These are phyloP conservation scores for Herpetomonas samuelpessoai DNA, from an alignment of 208 protist genomes.

Conservation along the genomic window DNA sequence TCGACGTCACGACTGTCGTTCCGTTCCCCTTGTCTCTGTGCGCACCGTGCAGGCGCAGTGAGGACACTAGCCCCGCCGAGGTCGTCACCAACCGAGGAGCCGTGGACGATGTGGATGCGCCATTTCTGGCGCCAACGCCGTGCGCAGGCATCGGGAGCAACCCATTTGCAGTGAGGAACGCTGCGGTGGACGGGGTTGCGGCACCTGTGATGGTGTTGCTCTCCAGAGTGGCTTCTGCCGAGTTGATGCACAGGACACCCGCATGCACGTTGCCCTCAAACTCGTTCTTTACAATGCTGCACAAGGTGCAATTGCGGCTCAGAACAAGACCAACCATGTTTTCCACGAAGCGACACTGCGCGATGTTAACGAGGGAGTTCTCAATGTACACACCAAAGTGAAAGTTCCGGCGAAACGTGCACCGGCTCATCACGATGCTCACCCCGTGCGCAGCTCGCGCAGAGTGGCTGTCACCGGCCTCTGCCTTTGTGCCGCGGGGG, in stretches of 20 bases:
- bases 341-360: constrained; percentile 8
- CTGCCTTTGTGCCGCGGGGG: not conserved
- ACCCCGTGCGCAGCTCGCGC: not conserved
- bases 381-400: constrained; percentile 12
- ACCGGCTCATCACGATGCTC: constrained; percentile 1
- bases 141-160: not conserved
- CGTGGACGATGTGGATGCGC: not conserved
- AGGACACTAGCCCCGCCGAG: not conserved
- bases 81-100: not conserved
- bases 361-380: constrained; percentile 7
- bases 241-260: not conserved
- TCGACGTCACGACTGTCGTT: too few relatives aligned
- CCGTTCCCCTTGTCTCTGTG: too few relatives aligned
- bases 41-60: too few relatives aligned
- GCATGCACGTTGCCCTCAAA: constrained; percentile 9
- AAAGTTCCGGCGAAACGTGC: constrained; percentile 15
- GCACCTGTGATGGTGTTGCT: constrained; percentile 13
- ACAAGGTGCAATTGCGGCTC: constrained; percentile 3
- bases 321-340: constrained; percentile 11
- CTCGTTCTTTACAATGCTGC: not conserved
- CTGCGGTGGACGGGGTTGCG: not conserved
- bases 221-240: not conserved
- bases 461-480: not conserved
- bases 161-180: not conserved
- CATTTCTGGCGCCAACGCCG: too few relatives aligned